These are phyloP conservation scores for Xylaria sp. DNA, from an alignment of 2,329 filamentous ascomycete species.

Conservation along the genomic window DNA sequence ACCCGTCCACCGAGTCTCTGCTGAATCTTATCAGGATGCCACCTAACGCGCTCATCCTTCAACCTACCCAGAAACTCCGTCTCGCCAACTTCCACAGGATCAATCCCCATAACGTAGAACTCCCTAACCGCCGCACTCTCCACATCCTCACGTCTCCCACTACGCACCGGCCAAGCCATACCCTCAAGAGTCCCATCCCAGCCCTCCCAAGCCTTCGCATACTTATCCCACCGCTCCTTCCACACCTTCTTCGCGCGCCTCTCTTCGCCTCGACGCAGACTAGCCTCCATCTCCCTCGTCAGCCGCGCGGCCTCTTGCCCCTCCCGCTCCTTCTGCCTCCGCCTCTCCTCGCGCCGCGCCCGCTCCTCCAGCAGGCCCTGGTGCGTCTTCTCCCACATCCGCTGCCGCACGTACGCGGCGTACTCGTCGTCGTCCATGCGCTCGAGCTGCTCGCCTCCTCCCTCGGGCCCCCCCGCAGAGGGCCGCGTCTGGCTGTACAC, in stretches of 20 bases:
- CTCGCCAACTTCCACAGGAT: slow-evolving; percentile 57
- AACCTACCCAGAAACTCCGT: slow-evolving; percentile 63
- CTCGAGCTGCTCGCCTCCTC: slow-evolving; percentile 68
- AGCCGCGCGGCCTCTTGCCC: slow-evolving; percentile 58
- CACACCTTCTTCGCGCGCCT: slow-evolving; percentile 66
- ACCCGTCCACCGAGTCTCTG: slow-evolving; percentile 82
- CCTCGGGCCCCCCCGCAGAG: slow-evolving; percentile 52
- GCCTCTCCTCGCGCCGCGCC: slow-evolving; percentile 66
- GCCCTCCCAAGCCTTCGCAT: slow-evolving; percentile 70
- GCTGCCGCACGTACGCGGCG: slow-evolving; percentile 80
- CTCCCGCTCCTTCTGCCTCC: slow-evolving; percentile 58
- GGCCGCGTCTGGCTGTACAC: slow-evolving; percentile 70
- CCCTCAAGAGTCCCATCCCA: slow-evolving; percentile 58
- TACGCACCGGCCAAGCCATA: slow-evolving; percentile 79
- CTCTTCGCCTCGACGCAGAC: slow-evolving; percentile 73
- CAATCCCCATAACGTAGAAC: slow-evolving; percentile 71
- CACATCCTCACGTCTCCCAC: slow-evolving; percentile 59
- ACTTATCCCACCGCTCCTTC: slow-evolving; percentile 71
- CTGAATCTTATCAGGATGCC: slow-evolving; percentile 98
- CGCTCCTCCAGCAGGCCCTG: slow-evolving; percentile 84
- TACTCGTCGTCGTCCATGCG: slow-evolving; percentile 95
- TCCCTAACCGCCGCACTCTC: slow-evolving; percentile 43
- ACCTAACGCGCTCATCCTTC: slow-evolving; percentile 87
- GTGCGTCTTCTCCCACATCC: slow-evolving; percentile 97
- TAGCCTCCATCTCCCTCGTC: slow-evolving; percentile 74